phyloP scores from a whole-genome alignment of 768 basidiomycete species.

The Crassisporium funariophilum region DNA sequence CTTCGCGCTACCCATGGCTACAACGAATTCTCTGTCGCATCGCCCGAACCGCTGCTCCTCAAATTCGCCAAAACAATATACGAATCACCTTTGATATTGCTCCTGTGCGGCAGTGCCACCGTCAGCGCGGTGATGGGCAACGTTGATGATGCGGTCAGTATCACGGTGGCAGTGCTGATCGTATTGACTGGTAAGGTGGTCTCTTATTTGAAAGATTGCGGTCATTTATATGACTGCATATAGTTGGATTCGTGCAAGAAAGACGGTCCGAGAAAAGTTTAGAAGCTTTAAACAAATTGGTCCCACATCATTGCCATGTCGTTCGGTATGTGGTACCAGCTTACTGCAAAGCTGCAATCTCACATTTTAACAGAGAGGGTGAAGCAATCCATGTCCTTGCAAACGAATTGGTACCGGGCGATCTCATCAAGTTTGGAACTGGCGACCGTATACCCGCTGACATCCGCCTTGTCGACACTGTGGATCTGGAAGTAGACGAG shows the following conservation, averaged over 20 bases:
- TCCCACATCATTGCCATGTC: conserved; percentile 95
- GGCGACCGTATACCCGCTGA: conserved; percentile 96
- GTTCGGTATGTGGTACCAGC: conserved; percentile 49
- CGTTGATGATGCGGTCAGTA: conserved; percentile 91
- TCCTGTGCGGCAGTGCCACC: conserved; percentile 86
- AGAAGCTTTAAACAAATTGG: conserved; percentile 94
- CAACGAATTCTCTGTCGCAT: conserved; percentile 90
- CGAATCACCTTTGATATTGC: conserved; percentile 89
- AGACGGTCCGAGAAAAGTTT: conserved; percentile 92
- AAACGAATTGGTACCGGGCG: conserved; percentile 96
- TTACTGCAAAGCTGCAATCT: conserved; percentile 20
- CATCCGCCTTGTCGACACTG: conserved; percentile 76
- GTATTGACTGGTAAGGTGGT: conserved; percentile 81
- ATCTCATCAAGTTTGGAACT: conserved; percentile 85
- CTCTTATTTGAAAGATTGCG: not conserved
- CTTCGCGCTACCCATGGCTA: conserved; percentile 77
- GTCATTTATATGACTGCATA: conserved; percentile 17
- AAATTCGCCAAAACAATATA: conserved; percentile 97
- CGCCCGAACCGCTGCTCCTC: conserved; percentile 76
- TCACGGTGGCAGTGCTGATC: conserved; percentile 88
- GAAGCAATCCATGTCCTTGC: conserved; percentile 81
- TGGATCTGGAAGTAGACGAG: conserved; percentile 94
- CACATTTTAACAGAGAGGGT: conserved; percentile 45
- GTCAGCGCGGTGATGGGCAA: conserved; percentile 96
- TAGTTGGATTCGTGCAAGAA: conserved; percentile 95